These are phyloP conservation scores for Venturia aucupariae DNA, from an alignment of 2,329 filamentous ascomycete species.

Conservation along the genomic window DNA sequence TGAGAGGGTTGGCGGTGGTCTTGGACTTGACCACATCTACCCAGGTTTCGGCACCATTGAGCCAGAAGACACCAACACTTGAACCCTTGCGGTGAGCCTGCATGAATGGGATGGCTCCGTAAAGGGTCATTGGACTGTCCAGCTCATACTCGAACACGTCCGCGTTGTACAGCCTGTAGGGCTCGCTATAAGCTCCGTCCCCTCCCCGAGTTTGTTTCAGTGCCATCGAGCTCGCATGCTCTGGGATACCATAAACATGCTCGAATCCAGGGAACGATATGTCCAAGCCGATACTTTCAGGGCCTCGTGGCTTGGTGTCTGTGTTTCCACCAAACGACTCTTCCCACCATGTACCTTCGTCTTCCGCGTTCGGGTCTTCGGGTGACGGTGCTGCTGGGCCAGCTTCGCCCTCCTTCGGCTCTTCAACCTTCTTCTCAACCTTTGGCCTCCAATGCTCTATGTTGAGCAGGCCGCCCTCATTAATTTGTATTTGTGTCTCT, in stretches of 20 bases:
- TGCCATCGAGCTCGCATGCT: constrained; percentile 81
- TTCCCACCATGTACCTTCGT: constrained; percentile 96
- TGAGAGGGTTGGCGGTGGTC: constrained; percentile 63
- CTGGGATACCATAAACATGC: constrained; percentile 88
- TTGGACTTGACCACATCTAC: constrained; percentile 83
- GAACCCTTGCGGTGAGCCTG: constrained; percentile 92
- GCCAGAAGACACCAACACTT: constrained; percentile 92
- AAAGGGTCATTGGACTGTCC: constrained; percentile 96
- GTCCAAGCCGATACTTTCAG: constrained; percentile 84
- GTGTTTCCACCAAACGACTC: constrained; percentile 93
- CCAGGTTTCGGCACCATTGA: constrained; percentile 96
- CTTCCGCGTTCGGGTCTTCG: constrained; percentile 37
- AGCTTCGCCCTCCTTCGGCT: constrained; percentile 45
- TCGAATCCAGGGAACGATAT: constrained; percentile 87
- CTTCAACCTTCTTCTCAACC: constrained; percentile 38
- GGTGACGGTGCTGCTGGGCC: constrained; percentile 34
- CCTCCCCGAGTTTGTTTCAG: constrained; percentile 86
- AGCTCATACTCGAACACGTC: constrained; percentile 98
- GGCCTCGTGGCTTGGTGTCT: constrained; percentile 87
- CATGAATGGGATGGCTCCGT: constrained; percentile 96
- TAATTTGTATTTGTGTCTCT: constrained; percentile 74
- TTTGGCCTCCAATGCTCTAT: constrained; percentile 93
- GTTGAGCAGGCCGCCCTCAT: constrained; percentile 82
- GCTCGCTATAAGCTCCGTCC: constrained; percentile 74
- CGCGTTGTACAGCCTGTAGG: constrained; percentile 90